Evolutionary conservation across 2,329 filamentous ascomycete genomes (phyloP).

Genomic region (Akanthomyces lecanii): DNA sequence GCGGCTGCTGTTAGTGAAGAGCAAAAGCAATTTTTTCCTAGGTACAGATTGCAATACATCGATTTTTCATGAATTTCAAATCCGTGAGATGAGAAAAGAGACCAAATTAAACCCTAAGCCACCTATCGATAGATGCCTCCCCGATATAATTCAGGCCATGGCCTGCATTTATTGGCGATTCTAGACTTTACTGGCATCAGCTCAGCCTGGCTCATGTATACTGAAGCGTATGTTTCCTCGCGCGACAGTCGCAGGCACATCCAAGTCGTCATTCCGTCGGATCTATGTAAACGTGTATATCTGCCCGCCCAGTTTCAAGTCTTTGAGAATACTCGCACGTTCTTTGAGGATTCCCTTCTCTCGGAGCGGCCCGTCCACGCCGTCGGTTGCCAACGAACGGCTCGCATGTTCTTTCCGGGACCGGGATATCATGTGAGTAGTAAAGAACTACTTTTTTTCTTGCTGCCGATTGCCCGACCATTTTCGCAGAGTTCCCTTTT

Average conservation of each 20-base stretch:
- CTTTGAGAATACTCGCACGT: background rate
- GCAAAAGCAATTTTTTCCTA: background rate
- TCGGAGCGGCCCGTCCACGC: conserved; percentile 9
- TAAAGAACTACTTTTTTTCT: background rate
- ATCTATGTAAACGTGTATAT: background rate
- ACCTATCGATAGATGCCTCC: too few species aligned
- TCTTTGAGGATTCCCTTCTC: background rate
- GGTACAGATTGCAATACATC: too few species aligned
- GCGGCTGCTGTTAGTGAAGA: background rate
- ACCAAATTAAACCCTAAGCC: too few species aligned
- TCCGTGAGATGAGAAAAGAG: too few species aligned
- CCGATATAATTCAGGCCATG: too few species aligned
- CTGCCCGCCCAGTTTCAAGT: background rate
- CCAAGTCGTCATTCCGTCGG: too few species aligned
- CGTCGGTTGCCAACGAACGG: background rate
- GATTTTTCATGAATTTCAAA: too few species aligned
- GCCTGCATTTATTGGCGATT: too few species aligned
- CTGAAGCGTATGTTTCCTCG: too few species aligned
- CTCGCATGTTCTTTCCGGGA: background rate
- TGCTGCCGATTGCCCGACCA: background rate
- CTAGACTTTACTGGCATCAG: too few species aligned
- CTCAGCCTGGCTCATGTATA: too few species aligned
- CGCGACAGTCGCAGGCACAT: too few species aligned
- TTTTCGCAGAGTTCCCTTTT: background rate
- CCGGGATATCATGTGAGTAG: background rate